Base-by-base conservation (phyloP, 2,329 filamentous ascomycete species). In the Colletotrichum sp. region DNA sequence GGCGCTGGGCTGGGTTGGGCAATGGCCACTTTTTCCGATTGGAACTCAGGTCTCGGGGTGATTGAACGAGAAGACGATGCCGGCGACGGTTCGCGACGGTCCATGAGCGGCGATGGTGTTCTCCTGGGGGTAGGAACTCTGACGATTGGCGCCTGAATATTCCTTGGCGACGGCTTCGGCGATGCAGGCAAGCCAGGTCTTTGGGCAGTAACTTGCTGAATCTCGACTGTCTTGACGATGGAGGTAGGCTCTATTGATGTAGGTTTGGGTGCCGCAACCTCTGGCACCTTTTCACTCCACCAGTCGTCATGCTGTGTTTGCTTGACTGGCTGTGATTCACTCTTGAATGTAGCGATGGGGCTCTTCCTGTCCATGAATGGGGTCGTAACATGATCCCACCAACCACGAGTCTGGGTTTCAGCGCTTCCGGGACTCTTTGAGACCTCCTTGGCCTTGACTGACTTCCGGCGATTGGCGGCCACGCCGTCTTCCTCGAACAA, bases 321-420 rank as follows among this genome's bases (percentile, higher is more conserved):
- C 77, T 81, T 73, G 77, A 73, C 43, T 77, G 82, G 75, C 62
- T 81, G 77, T 73, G 65, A 79, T 66, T 77, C 77, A 32, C 66
- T 59, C 28, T 69, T 66, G 26, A 69, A 63, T 30, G 71, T 66
- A 12, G 62, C 66, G 13, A 75, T 10, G 18, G 76, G 77, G 55
- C 78, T 77, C 63, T 73, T 83, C 79, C 78, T 88, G 79, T 89
- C 87, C 18, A 84, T 79, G 79, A 95, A 95, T 0, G 94, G 94
- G 2, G 94, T 94, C 9, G 90, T 92, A 71, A 96, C 91, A 78
- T 94, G 89, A 79, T 95, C 94, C 94, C 94, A 96, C 94, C 94
- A 96, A 24, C 94, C 94, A 75, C 89, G 88, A 30, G 92, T 93
- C 71, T 88, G 89, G 13, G 90, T 89, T 56, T 87, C 89, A 32